Conservation (phyloP, 352 stramenopile species). For the Phytophthora palmivora region DNA sequence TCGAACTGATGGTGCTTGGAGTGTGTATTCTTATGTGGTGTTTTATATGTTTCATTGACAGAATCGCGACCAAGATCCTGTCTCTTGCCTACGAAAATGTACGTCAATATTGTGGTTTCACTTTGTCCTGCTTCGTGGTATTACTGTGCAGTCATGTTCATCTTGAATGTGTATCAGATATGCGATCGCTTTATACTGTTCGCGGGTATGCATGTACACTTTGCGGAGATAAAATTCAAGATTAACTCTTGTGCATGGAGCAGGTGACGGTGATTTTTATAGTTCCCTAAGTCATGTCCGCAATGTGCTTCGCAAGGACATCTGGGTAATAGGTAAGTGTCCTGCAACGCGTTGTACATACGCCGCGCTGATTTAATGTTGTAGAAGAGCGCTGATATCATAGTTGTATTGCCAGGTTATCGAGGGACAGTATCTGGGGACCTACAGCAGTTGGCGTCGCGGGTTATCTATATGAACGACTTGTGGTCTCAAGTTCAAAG, state of each 20-base stretch:
- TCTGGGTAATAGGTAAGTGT: slow-evolving; percentile 83
- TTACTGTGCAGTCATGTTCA: slow-evolving; percentile 7
- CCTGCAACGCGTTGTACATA: neutral
- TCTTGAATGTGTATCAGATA: slow-evolving; percentile 50
- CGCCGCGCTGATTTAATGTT: neutral
- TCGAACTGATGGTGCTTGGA: neutral
- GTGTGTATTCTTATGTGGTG: slow-evolving; percentile 3
- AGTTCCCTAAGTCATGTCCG: slow-evolving; percentile 83
- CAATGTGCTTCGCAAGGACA: slow-evolving; percentile 84
- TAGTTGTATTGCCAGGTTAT: slow-evolving; percentile 52
- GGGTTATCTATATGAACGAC: slow-evolving; percentile 80
- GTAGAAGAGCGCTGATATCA: slow-evolving; percentile 1
- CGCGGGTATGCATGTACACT: slow-evolving; percentile 50
- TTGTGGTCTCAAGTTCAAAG: slow-evolving; percentile 62
- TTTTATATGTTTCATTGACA: slow-evolving; percentile 27
- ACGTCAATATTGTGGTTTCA: slow-evolving; percentile 9
- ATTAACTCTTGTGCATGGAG: slow-evolving; percentile 2
- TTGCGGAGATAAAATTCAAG: neutral
- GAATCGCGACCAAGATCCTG: slow-evolving; percentile 88
- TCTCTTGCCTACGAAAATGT: slow-evolving; percentile 88
- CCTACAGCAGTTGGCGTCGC: slow-evolving; percentile 78
- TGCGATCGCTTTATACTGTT: slow-evolving; percentile 86
- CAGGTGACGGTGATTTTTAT: slow-evolving; percentile 89
- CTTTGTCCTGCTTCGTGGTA: slow-evolving; percentile 3
- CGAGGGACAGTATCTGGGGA: slow-evolving; percentile 75